phyloP scores from a whole-genome alignment of 306 rosid species.

The Sicyos baderoa region DNA sequence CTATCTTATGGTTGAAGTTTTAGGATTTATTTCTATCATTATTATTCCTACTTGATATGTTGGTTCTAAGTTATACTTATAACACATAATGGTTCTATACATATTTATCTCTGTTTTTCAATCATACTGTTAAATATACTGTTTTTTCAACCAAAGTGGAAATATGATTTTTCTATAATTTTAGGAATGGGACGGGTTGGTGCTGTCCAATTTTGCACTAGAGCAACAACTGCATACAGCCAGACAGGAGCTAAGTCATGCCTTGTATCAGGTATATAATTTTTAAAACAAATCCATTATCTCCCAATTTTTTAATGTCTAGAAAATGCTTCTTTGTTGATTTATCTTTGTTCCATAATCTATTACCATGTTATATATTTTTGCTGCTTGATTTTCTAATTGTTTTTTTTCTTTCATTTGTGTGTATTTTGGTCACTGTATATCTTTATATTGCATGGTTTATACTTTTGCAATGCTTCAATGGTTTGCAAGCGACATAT shows the following conservation, averaged over 20 bases:
- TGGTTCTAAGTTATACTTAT: background rate
- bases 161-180: conserved; percentile 3
- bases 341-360: background rate
- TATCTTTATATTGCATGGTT: background rate
- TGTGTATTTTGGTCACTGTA: background rate
- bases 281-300: background rate
- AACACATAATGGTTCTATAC: background rate
- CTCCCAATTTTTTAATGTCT: background rate
- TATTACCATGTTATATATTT: background rate
- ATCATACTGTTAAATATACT: background rate
- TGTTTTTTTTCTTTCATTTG: background rate
- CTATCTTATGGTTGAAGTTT: background rate
- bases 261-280: conserved; percentile 71
- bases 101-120: background rate
- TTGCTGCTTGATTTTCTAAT: background rate
- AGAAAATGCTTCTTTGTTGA: background rate
- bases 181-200: conserved; percentile 89
- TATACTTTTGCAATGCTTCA: background rate
- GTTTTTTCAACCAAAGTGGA: background rate
- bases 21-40: background rate
- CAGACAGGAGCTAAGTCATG: conserved; percentile 93
- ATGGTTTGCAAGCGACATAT: background rate
- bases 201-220: conserved; percentile 82
- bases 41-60: background rate
- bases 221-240: conserved; percentile 92